Evolutionary conservation across 345 rosid genomes (phyloP).

Genomic region (Cardamine chenopodiifolia): DNA sequence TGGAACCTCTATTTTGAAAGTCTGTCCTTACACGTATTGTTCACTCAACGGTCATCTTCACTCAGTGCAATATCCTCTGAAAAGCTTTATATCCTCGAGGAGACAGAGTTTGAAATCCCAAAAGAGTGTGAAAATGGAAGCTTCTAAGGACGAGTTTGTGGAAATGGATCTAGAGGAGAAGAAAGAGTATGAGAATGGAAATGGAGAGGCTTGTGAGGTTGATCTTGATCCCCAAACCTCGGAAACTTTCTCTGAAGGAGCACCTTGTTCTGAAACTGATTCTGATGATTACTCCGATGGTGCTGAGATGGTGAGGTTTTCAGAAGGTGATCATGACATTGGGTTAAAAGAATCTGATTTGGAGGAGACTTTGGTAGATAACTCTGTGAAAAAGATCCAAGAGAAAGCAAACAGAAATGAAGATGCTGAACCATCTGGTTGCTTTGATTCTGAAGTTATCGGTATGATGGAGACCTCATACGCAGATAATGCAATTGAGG

Average conservation of each 20-base stretch:
- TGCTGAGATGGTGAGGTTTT: slow-evolving; percentile 5
- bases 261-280: slow-evolving; percentile 46
- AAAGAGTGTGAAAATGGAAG: slow-evolving; percentile 52
- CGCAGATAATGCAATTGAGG: background rate
- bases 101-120: slow-evolving; percentile 65
- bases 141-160: slow-evolving; percentile 43
- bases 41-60: slow-evolving; percentile 92
- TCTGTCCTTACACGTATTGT: slow-evolving; percentile 82
- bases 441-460: background rate
- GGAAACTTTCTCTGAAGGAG: slow-evolving; percentile 47
- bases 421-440: slow-evolving; percentile 1
- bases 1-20: slow-evolving; percentile 78
- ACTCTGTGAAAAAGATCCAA: slow-evolving; percentile 11
- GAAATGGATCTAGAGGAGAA: slow-evolving; percentile 50
- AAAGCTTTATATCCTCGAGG: slow-evolving; percentile 66
- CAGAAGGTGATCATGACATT: slow-evolving; percentile 22
- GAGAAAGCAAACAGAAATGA: slow-evolving; percentile 18
- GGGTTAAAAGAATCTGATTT: background rate
- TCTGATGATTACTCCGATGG: slow-evolving; percentile 34
- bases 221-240: slow-evolving; percentile 40
- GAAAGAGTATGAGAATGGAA: slow-evolving; percentile 30
- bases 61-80: slow-evolving; percentile 56
- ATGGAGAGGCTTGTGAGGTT: slow-evolving; percentile 20
- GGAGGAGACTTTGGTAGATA: slow-evolving; percentile 18
- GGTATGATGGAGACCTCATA: background rate